Evolutionary conservation across 1,284 basidiomycete species (phyloP).

Genomic region (Chiua sp.): DNA sequence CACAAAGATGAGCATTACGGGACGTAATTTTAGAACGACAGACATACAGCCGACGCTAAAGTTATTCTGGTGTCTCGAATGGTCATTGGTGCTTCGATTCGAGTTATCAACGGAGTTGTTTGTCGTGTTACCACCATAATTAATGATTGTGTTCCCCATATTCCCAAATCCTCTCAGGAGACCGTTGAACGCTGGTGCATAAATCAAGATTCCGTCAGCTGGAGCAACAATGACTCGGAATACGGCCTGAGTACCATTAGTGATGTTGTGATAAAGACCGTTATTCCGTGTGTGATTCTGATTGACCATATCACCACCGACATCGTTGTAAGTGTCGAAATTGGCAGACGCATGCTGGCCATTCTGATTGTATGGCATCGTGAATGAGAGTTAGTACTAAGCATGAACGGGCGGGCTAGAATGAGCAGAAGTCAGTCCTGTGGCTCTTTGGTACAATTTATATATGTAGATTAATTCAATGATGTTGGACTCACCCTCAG

Average conservation of each 20-base stretch:
- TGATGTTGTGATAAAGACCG: neutral
- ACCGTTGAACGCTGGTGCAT: neutral
- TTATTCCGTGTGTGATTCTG: no score
- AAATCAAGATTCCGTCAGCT: no score
- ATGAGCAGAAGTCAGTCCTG: no score
- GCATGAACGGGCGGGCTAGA: no score
- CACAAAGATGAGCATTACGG: neutral
- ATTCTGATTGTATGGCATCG: neutral
- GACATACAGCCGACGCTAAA: neutral
- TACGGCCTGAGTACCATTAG: neutral
- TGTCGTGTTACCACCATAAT: neutral
- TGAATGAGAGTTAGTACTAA: neutral
- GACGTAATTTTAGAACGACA: neutral
- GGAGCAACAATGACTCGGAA: neutral
- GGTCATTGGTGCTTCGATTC: no score
- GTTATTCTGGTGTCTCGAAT: neutral
- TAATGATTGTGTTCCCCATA: neutral
- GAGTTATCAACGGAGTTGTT: neutral
- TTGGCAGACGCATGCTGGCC: neutral
- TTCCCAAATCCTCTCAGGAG: neutral
- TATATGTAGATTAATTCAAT: no score
- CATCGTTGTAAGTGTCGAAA: neutral
- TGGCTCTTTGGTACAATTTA: no score
- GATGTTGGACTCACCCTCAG: no score
- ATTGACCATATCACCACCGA: neutral